Percentiles rank a stretch among this genome's conserved stretches.
phyloP scores from a whole-genome alignment of 2,329 filamentous ascomycete species.

The Ceratocystis destructans region DNA sequence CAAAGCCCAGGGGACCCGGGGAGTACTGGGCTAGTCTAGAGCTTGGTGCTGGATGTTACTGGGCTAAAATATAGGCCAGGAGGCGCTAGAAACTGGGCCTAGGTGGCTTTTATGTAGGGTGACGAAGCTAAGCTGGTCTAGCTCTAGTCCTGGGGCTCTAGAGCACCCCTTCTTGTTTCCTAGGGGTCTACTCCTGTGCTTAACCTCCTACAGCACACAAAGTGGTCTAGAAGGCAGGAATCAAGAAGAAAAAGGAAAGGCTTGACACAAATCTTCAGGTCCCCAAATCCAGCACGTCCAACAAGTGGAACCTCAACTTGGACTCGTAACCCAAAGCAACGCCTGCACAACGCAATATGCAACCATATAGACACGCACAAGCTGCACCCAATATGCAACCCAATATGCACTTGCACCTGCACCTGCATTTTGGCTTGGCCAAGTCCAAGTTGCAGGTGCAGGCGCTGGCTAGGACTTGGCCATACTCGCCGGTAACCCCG shows the following conservation, averaged over 20 bases:
- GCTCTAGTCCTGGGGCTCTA: no score
- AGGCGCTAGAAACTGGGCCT: no score
- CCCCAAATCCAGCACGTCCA: not conserved
- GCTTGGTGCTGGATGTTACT: no score
- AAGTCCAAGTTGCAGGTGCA: not conserved
- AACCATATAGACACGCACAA: not conserved
- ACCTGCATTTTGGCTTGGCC: not conserved
- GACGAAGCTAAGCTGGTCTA: no score
- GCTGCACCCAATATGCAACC: not conserved
- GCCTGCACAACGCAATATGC: not conserved
- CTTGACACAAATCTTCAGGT: no score
- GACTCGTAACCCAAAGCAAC: not conserved
- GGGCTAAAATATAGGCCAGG: no score
- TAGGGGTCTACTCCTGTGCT: no score
- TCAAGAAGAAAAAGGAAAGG: not conserved
- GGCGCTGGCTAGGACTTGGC: no score
- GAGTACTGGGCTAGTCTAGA: no score
- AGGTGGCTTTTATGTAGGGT: no score
- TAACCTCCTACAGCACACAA: not conserved
- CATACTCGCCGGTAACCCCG: no score
- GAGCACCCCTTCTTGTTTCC: no score
- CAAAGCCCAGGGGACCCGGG: not conserved
- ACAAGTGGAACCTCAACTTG: constrained; percentile 2
- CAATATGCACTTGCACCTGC: not conserved
- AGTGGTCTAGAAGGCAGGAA: not conserved